Base-by-base conservation (phyloP, 129 eudicot genomes). In the Lactuca sativa region DNA sequence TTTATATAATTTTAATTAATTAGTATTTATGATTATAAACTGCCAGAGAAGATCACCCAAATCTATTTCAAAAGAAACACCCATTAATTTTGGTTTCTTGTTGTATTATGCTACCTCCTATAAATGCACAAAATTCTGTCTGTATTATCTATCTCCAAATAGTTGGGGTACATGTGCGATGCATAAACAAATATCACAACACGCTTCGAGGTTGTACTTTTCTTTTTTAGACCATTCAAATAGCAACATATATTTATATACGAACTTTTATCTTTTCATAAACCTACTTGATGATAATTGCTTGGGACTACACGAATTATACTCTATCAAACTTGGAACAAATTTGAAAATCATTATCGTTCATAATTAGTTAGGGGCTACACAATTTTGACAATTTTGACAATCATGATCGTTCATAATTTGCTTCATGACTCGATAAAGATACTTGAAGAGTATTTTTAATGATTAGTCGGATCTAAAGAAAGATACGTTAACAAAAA, bases 121-220 rank as follows among this genome's bases (percentile, higher is more conserved):
- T 66, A 76, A 76, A 67, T 61, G 41, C 81, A 69, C 81, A 77
- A 77, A 69, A 30, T 69, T 62, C 60, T 77, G 76, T 77, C 71
- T 77, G 30, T 25, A 25, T 25, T 25, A 25, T 25, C 60, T 53
- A 62, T 77, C 55, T 40, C 41, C 71, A 9, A 69, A 17, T 69
- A 41, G 60, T 69, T 76, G 81, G 66, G 59, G 37, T 76, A 62
- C 81, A 62, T 77, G 81, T 77, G 81, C 64, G 17, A 40, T 53
- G 65, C 53, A 77, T 33, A 69, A 62, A 69, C 76, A 77, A 40
- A 56, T 65, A 41, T 58, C 55, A 59, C 43, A 61, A 69, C 71
- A 69, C 41, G 71, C 59, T 69, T 62, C 71, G 70, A 77, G 71
- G 76, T 56, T 76, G 76, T 77, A 77, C 76, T 77, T 76, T 62